These are phyloP conservation scores for Grosmannia penicillata DNA, from an alignment of 2,329 filamentous ascomycete genomes.

Conservation along the genomic window DNA sequence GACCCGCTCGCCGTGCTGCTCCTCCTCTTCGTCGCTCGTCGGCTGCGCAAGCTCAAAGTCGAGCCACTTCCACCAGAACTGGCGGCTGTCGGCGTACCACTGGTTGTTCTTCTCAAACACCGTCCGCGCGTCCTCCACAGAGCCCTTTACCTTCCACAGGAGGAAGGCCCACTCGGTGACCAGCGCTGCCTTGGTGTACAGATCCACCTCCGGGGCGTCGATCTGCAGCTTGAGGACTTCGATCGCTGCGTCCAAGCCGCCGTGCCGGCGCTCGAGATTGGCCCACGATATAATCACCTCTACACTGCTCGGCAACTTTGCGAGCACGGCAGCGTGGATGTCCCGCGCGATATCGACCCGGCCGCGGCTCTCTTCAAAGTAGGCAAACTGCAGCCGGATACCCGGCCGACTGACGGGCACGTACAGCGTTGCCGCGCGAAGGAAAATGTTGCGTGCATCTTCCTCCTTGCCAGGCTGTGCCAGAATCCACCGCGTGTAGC, in stretches of 20 bases:
- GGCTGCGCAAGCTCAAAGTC: conserved; percentile 80
- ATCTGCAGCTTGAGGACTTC: conserved; percentile 71
- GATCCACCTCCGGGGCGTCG: conserved; percentile 53
- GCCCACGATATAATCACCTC: conserved; percentile 82
- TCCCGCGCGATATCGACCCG: conserved; percentile 66
- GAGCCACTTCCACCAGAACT: conserved; percentile 85
- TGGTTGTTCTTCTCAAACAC: conserved; percentile 72
- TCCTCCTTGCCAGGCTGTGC: conserved; percentile 69
- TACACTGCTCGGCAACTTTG: conserved; percentile 63
- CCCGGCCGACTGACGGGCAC: conserved; percentile 76
- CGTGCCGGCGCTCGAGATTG: conserved; percentile 71
- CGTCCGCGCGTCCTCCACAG: conserved; percentile 63
- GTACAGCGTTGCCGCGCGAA: conserved; percentile 70
- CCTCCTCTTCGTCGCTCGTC: conserved; percentile 47
- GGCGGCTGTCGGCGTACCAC: conserved; percentile 69
- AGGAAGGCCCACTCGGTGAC: conserved; percentile 80
- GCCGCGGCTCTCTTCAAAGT: conserved; percentile 79
- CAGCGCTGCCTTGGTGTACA: conserved; percentile 71
- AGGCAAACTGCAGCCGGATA: conserved; percentile 79
- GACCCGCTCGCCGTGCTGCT: conserved; percentile 55
- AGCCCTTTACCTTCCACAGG: conserved; percentile 77
- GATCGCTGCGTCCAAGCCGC: conserved; percentile 71
- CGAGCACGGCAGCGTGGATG: conserved; percentile 70
- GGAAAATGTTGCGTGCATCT: conserved; percentile 83
- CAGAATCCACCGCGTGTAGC: conserved; percentile 92